Evolutionary conservation across 1,139 yeast genomes (phyloP).

Genomic region (Debaryomyces coudertii): DNA sequence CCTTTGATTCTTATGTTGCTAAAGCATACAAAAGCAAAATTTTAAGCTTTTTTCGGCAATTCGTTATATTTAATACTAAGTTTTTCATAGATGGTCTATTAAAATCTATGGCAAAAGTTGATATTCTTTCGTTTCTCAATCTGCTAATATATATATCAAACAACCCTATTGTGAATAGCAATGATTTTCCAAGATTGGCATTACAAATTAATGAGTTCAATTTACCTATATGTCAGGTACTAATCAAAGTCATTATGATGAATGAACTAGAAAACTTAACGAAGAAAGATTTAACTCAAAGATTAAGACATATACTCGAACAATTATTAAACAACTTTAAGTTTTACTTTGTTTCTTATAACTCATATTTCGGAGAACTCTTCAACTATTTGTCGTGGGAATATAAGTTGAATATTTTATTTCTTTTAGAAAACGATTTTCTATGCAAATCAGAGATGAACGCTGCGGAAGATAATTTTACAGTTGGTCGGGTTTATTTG

Average conservation of each 20-base stretch:
- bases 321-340: constrained; percentile 46
- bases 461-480: not conserved
- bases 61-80: constrained; percentile 26
- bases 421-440: constrained; percentile 32
- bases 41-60: constrained; percentile 20
- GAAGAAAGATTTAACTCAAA: constrained; percentile 15
- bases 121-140: constrained; percentile 28
- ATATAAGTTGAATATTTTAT: constrained; percentile 31
- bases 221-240: constrained; percentile 54
- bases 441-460: constrained; percentile 23
- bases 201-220: constrained; percentile 52
- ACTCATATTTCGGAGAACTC: constrained; percentile 47
- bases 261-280: constrained; percentile 21
- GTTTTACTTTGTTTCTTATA: constrained; percentile 39
- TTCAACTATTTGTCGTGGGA: constrained; percentile 38
- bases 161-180: constrained; percentile 16
- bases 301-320: constrained; percentile 34
- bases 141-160: constrained; percentile 16
- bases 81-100: constrained; percentile 28
- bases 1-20: constrained; percentile 17
- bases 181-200: constrained; percentile 25
- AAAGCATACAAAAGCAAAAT: constrained; percentile 13
- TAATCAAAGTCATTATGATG: constrained; percentile 29
- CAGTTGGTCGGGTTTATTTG: constrained; percentile 14
- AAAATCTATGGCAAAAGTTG: constrained; percentile 22